Conservation (phyloP, 306 rosid genomes). For the Fagus crenata region DNA sequence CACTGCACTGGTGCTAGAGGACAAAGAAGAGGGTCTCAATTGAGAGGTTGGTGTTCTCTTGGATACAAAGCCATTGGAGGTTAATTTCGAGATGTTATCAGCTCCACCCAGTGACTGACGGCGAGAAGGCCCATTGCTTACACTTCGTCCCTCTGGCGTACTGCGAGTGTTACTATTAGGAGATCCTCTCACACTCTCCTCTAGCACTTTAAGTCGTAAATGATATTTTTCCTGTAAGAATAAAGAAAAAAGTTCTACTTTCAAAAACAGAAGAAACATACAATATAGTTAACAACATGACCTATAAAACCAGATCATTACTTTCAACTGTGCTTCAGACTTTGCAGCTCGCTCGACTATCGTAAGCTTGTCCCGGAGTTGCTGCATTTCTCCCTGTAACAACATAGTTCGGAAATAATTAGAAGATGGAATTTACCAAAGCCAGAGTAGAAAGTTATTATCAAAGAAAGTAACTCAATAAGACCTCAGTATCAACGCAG, state of each 20-base stretch:
- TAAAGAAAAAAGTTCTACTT: slow-evolving; percentile 25
- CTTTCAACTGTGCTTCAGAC: slow-evolving; percentile 95
- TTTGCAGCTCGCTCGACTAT: slow-evolving; percentile 82
- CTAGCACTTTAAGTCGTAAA: slow-evolving; percentile 87
- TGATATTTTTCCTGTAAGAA: slow-evolving; percentile 81
- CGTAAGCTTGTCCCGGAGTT: slow-evolving; percentile 92
- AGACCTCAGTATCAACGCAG: slow-evolving; percentile 9
- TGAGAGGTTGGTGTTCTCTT: slow-evolving; percentile 77
- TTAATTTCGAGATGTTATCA: slow-evolving; percentile 70
- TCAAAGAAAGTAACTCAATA: slow-evolving; percentile 5
- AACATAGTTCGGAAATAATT: slow-evolving; percentile 30
- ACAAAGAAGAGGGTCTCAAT: slow-evolving; percentile 48
- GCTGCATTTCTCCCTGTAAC: slow-evolving; percentile 96
- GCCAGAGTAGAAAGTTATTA: slow-evolving; percentile 14
- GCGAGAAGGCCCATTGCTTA: slow-evolving; percentile 88
- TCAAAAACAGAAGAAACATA: slow-evolving; percentile 42
- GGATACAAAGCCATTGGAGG: slow-evolving; percentile 80
- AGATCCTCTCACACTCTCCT: slow-evolving; percentile 89
- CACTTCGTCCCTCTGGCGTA: slow-evolving; percentile 74
- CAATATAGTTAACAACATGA: slow-evolving; percentile 38
- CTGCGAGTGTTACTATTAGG: slow-evolving; percentile 66
- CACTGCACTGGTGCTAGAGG: slow-evolving; percentile 79
- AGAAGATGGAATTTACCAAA: slow-evolving; percentile 14
- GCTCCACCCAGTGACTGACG: slow-evolving; percentile 97
- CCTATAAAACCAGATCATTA: slow-evolving; percentile 54